These are phyloP conservation scores for Thymus mandschuricus DNA, from an alignment of 257 asterid species.

Conservation along the genomic window DNA sequence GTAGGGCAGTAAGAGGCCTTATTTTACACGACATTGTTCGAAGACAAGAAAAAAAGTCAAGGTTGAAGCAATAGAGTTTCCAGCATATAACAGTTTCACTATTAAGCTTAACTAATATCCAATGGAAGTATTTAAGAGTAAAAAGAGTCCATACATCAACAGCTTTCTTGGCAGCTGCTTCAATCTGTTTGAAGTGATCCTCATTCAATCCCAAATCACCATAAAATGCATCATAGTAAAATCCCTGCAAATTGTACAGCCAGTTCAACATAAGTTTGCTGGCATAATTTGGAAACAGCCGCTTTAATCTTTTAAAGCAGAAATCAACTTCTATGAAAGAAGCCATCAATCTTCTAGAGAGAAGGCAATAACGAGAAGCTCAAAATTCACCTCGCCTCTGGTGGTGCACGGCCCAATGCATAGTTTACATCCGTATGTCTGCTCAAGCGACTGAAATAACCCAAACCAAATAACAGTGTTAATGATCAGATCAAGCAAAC, in stretches of 20 bases:
- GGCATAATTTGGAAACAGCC: neutral
- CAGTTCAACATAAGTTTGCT: conserved; percentile 27
- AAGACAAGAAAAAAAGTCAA: neutral
- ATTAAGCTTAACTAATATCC: conserved; percentile 9
- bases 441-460: conserved; percentile 70
- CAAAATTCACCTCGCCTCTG: conserved; percentile 76
- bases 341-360: neutral
- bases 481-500: conserved; percentile 9
- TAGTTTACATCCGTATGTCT: conserved; percentile 83
- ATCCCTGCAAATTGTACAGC: conserved; percentile 64
- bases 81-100: conserved; percentile 26
- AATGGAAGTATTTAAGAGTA: conserved; percentile 20
- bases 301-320: neutral
- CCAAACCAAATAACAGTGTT: conserved; percentile 7
- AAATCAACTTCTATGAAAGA: neutral
- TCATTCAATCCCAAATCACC: conserved; percentile 90
- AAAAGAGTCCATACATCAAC: conserved; percentile 61
- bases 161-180: conserved; percentile 78
- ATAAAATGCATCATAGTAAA: conserved; percentile 95
- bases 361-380: conserved; percentile 20
- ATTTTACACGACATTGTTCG: neutral
- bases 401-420: conserved; percentile 97
- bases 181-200: conserved; percentile 81
- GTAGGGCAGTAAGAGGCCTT: conserved; percentile 1
- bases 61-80: too few species aligned